Base-by-base conservation (phyloP, 2,329 filamentous ascomycete genomes). In the Lachnellula willkommii region DNA sequence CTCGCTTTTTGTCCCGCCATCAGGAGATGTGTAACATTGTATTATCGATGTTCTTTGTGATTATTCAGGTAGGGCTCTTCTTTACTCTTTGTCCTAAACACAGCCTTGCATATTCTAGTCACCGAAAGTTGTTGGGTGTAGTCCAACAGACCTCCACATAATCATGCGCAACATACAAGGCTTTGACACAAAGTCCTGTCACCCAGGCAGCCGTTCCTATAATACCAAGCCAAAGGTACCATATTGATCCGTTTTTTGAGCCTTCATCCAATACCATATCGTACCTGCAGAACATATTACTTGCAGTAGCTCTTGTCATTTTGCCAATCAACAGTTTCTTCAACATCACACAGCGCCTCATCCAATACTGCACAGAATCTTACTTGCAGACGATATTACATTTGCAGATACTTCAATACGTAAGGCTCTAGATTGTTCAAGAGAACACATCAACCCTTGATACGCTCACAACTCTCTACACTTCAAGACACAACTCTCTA, bases 401-500 rank as follows among this genome's bases (percentile, higher is more conserved):
- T n/a, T 22, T 47, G 11, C 9, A 11, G 5, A 46, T 9, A 46
- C 50, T 17, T 32, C 24, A n/a, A 42, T 46, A 52, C 40, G 15
- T 20, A 7, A 51, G 11, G 7, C 32, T 20, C 37, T 35, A 2
- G 3, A 39, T 7, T 24, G 22, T 24, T 17, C 2, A 28, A 28
- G 28, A 28, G 28, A 28, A 9, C 8, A 28, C 28, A 28, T 9
- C 8, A 28, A 9, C 28, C 8, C 22, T 28, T 28, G 2, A 9
- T 28, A 28, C 28, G 28, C 28, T 28, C 28, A 28, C 28, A 28
- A 15, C 4, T 14, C 5, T 26, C 20, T 20, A 46, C 9, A 46
- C 43, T 22, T 35, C 56, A 37, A 48, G 37, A 59, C 47, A 54
- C 20, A 46, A 22, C 14, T 52, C 48, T 55, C 52, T 56, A 56